Base-by-base conservation (phyloP, 2,329 filamentous ascomycete species). In the Lojkania enalia region DNA sequence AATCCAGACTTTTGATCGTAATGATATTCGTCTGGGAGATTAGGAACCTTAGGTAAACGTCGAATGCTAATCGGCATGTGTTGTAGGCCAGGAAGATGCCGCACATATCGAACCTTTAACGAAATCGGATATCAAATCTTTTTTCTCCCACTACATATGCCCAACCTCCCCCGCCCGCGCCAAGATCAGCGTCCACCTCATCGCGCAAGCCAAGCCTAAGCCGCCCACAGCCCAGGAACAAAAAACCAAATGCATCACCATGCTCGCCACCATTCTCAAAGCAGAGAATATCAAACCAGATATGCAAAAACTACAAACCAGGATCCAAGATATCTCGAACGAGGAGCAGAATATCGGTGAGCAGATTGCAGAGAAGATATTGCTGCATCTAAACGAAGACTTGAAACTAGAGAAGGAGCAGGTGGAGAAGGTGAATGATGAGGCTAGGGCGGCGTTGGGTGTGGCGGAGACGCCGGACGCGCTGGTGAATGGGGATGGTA, bases 131-230 rank as follows among this genome's bases (percentile, higher is more conserved):
- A 83, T 99, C 69, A 64, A 90, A 19, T 78, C 84, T 6, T 97
- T 95, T 71, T 97, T 84, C 74, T 74, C 82, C 21, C 78, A 81
- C 19, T 87, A 84, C 71, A 87, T 99, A 56, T 80, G 84, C 48
- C 90, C 91, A 0, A 72, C 77, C 1, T 96, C 92, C 2, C 71
- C 79, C 0, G 76, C 74, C 0, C 83, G 94, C 37, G 85, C 90
- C n/a, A 96, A 96, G 65, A 71, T 95, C 5, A 85, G 89, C 0
- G 83, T 96, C 13, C 87, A 97, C 63, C 76, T 97, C 18, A 80
- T 86, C 43, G 92, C 92, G 0, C 88, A 92, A 62, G 79, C 81
- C 42, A 66, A 72, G 16, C 64, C 67, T 53, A 69, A 56, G 57
- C 67, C 53, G 59, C 63, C 38, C 35, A 63, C 48, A 36, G 49